Evolutionary conservation across 352 stramenopile species (phyloP).

Genomic region (Phytophthora pluvialis): DNA sequence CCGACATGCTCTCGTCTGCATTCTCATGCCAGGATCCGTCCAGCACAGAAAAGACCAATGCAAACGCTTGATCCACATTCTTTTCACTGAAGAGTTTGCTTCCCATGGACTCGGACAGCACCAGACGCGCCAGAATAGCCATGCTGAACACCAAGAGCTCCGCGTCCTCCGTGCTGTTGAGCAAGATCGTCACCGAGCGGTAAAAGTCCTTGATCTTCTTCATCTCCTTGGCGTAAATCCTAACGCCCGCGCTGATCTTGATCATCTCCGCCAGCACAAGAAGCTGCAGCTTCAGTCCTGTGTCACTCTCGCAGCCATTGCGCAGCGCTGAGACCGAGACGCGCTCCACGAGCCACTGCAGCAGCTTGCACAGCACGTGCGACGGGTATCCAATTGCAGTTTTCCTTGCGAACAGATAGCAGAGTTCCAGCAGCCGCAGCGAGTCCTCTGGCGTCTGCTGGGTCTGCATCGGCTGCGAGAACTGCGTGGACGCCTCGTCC

Average conservation of each 20-base stretch:
- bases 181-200: conserved; percentile 77
- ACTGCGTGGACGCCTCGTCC: conserved; percentile 30
- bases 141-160: conserved; percentile 83
- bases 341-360: conserved; percentile 67
- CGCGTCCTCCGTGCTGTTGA: conserved; percentile 80
- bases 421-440: conserved; percentile 65
- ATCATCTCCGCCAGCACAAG: conserved; percentile 72
- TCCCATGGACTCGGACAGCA: conserved; percentile 75
- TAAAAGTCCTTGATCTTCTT: conserved; percentile 85
- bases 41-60: conserved; percentile 77
- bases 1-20: conserved; percentile 30
- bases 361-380: conserved; percentile 64
- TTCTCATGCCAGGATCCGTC: conserved; percentile 57
- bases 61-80: conserved; percentile 77
- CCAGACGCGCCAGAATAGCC: conserved; percentile 75
- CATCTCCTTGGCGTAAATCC: conserved; percentile 82
- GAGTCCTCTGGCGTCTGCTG: conserved; percentile 33
- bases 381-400: conserved; percentile 75
- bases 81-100: conserved; percentile 85
- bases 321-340: conserved; percentile 54
- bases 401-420: conserved; percentile 61
- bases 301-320: conserved; percentile 52
- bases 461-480: conserved; percentile 38
- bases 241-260: conserved; percentile 72
- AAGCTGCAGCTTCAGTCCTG: conserved; percentile 69